Percentiles rank a stretch among this genome's conserved stretches.
Conservation (phyloP, 106 monocot species). For the Dendrobium huoshanense region DNA sequence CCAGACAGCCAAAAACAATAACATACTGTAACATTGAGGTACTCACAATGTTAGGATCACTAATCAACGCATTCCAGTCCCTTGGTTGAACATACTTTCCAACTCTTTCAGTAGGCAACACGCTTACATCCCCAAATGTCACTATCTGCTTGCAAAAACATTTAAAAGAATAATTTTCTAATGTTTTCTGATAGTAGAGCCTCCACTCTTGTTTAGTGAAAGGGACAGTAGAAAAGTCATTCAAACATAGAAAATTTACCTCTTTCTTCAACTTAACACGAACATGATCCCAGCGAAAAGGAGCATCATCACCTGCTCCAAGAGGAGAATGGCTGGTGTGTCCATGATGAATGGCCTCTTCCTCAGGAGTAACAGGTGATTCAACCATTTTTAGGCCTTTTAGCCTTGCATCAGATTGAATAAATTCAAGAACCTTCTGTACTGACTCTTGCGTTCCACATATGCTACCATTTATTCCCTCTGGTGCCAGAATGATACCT, state of each 20-base stretch:
- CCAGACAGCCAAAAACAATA: not conserved
- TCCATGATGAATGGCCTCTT: conserved; percentile 95
- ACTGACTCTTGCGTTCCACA: conserved; percentile 83
- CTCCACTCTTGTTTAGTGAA: not conserved
- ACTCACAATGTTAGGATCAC: conserved; percentile 89
- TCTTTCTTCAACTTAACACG: conserved; percentile 95
- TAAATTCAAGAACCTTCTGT: conserved; percentile 65
- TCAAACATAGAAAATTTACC: conserved; percentile 25
- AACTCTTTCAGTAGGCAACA: conserved; percentile 77
- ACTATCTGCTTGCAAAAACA: conserved; percentile 53
- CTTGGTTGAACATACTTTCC: conserved; percentile 82
- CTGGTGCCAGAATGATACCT: conserved; percentile 94
- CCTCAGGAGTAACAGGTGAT: conserved; percentile 90
- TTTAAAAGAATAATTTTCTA: not conserved
- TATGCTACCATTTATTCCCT: conserved; percentile 96
- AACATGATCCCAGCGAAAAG: conserved; percentile 98
- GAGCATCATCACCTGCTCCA: conserved; percentile 98
- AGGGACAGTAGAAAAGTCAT: not conserved
- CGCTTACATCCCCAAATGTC: conserved; percentile 82
- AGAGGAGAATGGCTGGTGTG: conserved; percentile 79
- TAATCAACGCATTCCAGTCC: conserved; percentile 89
- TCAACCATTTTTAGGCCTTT: conserved; percentile 72
- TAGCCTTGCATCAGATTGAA: conserved; percentile 66
- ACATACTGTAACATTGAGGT: not conserved
- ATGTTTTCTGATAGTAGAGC: not conserved